Evolutionary conservation across 331 rosid genomes (phyloP).

Genomic region (Rosa hybrid): DNA sequence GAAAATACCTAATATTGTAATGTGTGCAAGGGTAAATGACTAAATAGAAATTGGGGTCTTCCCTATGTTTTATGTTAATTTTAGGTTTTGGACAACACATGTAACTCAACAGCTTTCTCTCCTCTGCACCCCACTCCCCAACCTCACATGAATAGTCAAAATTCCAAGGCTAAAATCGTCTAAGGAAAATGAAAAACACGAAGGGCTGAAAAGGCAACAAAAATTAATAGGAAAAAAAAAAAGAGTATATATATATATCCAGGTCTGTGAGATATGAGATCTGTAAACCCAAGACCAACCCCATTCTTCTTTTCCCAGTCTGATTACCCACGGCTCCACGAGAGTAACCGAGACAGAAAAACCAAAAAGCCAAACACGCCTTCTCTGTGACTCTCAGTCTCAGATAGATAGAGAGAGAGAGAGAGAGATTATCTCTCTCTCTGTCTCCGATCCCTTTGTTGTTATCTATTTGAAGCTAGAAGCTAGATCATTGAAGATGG

Average conservation of each 20-base stretch:
- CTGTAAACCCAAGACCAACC: constrained; percentile 15
- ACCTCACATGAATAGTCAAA: background rate
- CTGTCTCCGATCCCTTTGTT: background rate
- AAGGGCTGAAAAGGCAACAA: constrained; percentile 53
- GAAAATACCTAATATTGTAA: background rate
- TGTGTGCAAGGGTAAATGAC: background rate
- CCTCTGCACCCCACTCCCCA: background rate
- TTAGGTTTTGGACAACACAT: constrained; percentile 44
- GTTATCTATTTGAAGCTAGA: background rate
- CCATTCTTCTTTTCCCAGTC: background rate
- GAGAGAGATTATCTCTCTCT: background rate
- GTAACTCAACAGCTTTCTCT: constrained; percentile 37
- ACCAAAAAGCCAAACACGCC: background rate
- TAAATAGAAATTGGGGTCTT: too few relatives aligned
- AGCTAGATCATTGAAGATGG: constrained; percentile 18
- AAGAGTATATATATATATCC: constrained; percentile 44
- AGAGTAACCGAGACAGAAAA: constrained; percentile 22
- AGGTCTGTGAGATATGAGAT: constrained; percentile 40
- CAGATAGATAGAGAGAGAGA: too few relatives aligned
- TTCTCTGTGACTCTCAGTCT: background rate
- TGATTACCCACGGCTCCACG: background rate
- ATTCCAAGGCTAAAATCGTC: constrained; percentile 27
- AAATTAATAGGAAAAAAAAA: constrained; percentile 21
- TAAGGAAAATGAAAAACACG: constrained; percentile 21
- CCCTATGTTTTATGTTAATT: background rate